Evolutionary conservation across 179 eudicot species (phyloP), one percentile per base, ranked within the genome.

Genomic region (Actinidia chinensis): DNA sequence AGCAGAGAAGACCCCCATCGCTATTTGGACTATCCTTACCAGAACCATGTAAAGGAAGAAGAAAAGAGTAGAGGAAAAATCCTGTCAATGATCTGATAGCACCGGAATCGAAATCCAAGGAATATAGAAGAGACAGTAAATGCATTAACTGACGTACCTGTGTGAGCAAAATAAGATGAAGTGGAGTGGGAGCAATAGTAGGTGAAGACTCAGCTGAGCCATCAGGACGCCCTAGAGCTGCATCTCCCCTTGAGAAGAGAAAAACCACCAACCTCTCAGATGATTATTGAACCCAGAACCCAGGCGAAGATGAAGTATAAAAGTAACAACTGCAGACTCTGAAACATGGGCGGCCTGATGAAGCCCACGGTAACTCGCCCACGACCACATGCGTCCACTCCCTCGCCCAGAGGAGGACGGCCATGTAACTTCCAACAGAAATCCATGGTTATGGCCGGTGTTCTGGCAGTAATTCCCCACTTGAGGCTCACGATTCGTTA

Each of bases 371-470:
- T 17, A 6, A 22, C 6, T 7, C 61, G n/a, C 17, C 6, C 6
- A 55, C n/a, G n/a, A 20, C n/a, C 59, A 18, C 17, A n/a, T n/a
- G n/a, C n/a, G n/a, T n/a, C n/a, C n/a, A n/a, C n/a, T n/a, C n/a
- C n/a, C n/a, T n/a, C n/a, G 9, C 59, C 59, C 9, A 55, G 59
- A 55, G 59, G n/a, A 15, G 60, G 60, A 5, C 22, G 60, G 25
- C 61, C 61, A 56, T 56, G 23, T 56, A n/a, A 56, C 61, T 56
- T n/a, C 61, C n/a, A n/a, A 56, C 61, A 56, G 7, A 56, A 56
- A 56, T 56, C 25, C 5, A 5, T 56, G 25, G 61, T 17, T n/a
- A n/a, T 56, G 61, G 7, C 61, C 6, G 6, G 61, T 56, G 61
- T 56, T 4, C n/a, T 5, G n/a, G 61, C 23, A 56, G n/a, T 56